Conservation (phyloP, 2,329 filamentous ascomycete species). For the Furcasterigmium furcatum region DNA sequence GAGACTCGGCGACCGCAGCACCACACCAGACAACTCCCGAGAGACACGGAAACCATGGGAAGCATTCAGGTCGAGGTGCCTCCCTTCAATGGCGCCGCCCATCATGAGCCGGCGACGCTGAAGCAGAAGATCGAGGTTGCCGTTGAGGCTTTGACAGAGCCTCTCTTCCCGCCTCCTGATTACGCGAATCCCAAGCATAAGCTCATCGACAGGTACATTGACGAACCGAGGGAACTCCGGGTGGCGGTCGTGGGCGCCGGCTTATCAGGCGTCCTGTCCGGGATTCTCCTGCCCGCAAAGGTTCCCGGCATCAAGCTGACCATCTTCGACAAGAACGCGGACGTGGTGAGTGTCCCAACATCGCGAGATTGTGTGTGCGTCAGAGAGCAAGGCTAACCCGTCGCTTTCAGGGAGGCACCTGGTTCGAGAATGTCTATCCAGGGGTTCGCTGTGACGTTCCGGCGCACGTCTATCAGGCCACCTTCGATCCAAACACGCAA, state of each 20-base stretch:
- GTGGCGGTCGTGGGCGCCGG: slow-evolving; percentile 65
- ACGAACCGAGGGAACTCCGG: slow-evolving; percentile 42
- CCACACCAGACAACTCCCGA: too few relatives aligned
- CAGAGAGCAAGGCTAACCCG: too few relatives aligned
- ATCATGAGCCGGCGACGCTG: neutral
- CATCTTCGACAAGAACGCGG: slow-evolving; percentile 66
- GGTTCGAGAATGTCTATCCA: slow-evolving; percentile 57
- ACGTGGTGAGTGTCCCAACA: slow-evolving; percentile 48
- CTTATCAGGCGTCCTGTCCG: slow-evolving; percentile 60
- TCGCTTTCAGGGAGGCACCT: slow-evolving; percentile 51
- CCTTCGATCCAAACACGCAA: slow-evolving; percentile 63
- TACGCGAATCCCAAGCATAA: slow-evolving; percentile 17
- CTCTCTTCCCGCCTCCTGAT: neutral
- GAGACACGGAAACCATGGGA: neutral
- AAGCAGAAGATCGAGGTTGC: neutral
- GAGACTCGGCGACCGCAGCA: too few relatives aligned
- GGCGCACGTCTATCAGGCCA: slow-evolving; percentile 67
- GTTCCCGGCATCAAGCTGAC: slow-evolving; percentile 64
- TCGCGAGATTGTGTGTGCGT: too few relatives aligned
- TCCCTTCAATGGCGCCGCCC: neutral
- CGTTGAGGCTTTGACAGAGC: neutral
- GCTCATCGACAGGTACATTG: slow-evolving; percentile 36
- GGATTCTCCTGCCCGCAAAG: slow-evolving; percentile 64
- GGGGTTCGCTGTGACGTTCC: slow-evolving; percentile 67
- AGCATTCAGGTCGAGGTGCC: neutral